Conservation (phyloP, 2,329 filamentous ascomycete species). For the Neurospora sp. region DNA sequence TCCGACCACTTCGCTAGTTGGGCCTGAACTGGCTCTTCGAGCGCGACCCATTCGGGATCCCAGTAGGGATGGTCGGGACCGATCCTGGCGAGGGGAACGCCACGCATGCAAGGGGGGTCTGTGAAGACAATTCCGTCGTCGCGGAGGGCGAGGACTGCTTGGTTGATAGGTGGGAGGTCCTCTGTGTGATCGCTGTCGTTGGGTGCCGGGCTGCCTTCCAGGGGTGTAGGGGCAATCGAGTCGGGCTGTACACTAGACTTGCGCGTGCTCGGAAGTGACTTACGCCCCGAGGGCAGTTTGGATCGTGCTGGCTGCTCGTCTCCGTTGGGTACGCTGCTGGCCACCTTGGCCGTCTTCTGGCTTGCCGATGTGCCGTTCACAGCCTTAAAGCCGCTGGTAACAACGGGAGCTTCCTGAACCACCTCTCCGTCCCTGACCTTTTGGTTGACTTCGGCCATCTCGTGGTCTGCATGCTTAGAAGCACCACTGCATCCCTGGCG, state of each 20-base stretch:
- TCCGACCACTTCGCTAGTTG: constrained; percentile 37
- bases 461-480: neutral
- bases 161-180: constrained; percentile 32
- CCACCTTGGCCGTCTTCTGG: neutral
- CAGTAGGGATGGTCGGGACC: constrained; percentile 41
- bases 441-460: constrained; percentile 2
- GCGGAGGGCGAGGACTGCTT: constrained; percentile 32
- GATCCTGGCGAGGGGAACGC: constrained; percentile 44
- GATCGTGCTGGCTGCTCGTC: neutral
- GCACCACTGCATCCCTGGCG: constrained; percentile 21
- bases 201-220: constrained; percentile 4
- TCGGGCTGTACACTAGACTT: constrained; percentile 2
- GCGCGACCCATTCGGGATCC: constrained; percentile 41
- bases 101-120: constrained; percentile 40
- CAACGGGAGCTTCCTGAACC: neutral
- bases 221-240: constrained; percentile 7
- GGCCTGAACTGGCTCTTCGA: constrained; percentile 32
- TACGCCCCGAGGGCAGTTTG: constrained; percentile 2
- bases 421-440: neutral
- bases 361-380: constrained; percentile 11
- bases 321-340: constrained; percentile 1
- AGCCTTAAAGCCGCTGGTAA: constrained; percentile 14
- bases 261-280: constrained; percentile 9
- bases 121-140: constrained; percentile 41
- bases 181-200: constrained; percentile 1